A percentile compares a stretch with the other conserved stretches of the same genome.
Evolutionary conservation across 139 green algal species (phyloP).

Genomic region (Auxenochlorella protothecoides): DNA sequence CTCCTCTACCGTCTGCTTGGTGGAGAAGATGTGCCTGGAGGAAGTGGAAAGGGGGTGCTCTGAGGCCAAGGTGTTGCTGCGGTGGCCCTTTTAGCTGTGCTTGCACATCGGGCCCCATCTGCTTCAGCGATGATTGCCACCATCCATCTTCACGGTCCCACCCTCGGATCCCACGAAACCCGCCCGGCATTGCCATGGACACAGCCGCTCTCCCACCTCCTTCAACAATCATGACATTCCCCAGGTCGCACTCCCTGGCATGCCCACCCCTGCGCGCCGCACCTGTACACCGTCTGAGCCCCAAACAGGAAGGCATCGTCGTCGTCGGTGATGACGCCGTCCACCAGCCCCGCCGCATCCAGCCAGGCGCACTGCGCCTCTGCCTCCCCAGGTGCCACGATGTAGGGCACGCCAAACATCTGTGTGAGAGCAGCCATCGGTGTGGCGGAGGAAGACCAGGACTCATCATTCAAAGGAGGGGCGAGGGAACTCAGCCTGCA

Average conservation of each 20-base stretch:
- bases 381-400: conserved; percentile 89
- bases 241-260: conserved; percentile 42
- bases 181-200: too few species aligned
- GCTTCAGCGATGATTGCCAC: too few species aligned
- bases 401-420: conserved; percentile 94
- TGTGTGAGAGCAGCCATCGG: conserved; percentile 9
- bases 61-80: too few species aligned
- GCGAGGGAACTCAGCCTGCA: neutral
- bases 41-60: neutral
- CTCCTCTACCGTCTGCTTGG: conserved; percentile 86
- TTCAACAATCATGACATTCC: conserved; percentile 18
- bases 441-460: too few species aligned
- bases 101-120: too few species aligned
- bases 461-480: neutral
- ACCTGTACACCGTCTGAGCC: conserved; percentile 68
- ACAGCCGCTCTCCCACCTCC: conserved; percentile 4
- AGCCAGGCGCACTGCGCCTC: conserved; percentile 94
- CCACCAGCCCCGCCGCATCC: conserved; percentile 71
- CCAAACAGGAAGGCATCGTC: conserved; percentile 98
- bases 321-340: conserved; percentile 96
- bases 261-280: conserved; percentile 43
- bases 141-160: too few species aligned
- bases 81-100: too few species aligned
- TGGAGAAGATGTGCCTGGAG: conserved; percentile 63
- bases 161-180: too few species aligned